phyloP scores from a whole-genome alignment of 2,329 filamentous ascomycete species.

The Sarocladium kiliense region DNA sequence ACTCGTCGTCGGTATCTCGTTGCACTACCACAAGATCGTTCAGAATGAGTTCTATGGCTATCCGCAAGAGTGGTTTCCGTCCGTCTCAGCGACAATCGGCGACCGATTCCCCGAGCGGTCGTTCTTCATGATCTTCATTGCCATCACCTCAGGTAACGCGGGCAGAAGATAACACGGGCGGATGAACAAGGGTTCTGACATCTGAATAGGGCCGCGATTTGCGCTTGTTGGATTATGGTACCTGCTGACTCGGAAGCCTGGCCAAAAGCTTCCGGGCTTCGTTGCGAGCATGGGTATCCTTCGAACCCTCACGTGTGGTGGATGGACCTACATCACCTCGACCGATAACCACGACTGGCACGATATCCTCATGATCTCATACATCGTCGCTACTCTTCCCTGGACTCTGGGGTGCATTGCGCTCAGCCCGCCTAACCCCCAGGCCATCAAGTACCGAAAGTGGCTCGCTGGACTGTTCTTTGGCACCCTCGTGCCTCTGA shows the following conservation, averaged over 20 bases:
- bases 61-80: slow-evolving; percentile 93
- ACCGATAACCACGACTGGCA: slow-evolving; percentile 99
- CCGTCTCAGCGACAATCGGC: slow-evolving; percentile 93
- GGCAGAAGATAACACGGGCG: slow-evolving; percentile 9
- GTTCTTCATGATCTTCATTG: slow-evolving; percentile 96
- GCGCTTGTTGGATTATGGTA: slow-evolving; percentile 90
- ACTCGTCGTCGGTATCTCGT: slow-evolving; percentile 68
- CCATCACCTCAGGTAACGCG: slow-evolving; percentile 74
- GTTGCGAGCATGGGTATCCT: slow-evolving; percentile 76
- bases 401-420: slow-evolving; percentile 92
- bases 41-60: slow-evolving; percentile 95
- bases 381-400: slow-evolving; percentile 86
- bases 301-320: slow-evolving; percentile 88
- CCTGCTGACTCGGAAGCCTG: slow-evolving; percentile 72
- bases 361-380: slow-evolving; percentile 99
- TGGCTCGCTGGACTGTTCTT: slow-evolving; percentile 81
- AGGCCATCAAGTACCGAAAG: slow-evolving; percentile 84
- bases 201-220: slow-evolving; percentile 72
- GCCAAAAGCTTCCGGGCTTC: slow-evolving; percentile 72
- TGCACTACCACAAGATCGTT: slow-evolving; percentile 97
- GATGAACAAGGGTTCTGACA: neutral
- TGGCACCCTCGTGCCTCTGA: slow-evolving; percentile 78
- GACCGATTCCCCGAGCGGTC: slow-evolving; percentile 95
- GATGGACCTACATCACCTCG: slow-evolving; percentile 97
- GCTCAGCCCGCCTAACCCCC: slow-evolving; percentile 78